These are phyloP conservation scores for Chenopodium berlandieri DNA, from an alignment of 148 eudicot genomes.

Conservation along the genomic window DNA sequence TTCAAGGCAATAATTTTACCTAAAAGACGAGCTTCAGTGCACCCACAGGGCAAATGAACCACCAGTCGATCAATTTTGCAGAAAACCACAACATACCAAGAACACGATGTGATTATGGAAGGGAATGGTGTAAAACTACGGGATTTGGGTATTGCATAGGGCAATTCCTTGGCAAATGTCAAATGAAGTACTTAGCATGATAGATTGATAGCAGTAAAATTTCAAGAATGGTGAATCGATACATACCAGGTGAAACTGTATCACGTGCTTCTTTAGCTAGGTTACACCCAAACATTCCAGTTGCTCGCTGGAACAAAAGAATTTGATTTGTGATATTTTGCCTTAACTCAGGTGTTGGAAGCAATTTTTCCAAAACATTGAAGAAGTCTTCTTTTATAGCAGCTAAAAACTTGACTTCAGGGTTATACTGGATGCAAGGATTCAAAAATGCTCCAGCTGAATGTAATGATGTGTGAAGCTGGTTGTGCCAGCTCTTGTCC, in stretches of 20 bases:
- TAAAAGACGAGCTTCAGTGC: neutral
- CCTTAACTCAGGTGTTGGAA: slow-evolving; percentile 84
- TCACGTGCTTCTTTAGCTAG: slow-evolving; percentile 95
- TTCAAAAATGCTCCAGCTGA: slow-evolving; percentile 95
- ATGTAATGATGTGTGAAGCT: slow-evolving; percentile 86
- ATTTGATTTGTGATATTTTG: slow-evolving; percentile 83
- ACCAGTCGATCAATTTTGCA: neutral
- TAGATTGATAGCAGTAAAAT: neutral
- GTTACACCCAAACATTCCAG: slow-evolving; percentile 91
- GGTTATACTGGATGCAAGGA: slow-evolving; percentile 90
- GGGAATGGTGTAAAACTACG: neutral
- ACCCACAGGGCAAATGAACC: neutral
- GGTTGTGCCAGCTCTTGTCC: slow-evolving; percentile 77
- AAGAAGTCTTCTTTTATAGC: slow-evolving; percentile 82
- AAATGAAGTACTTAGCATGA: neutral
- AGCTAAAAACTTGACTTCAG: slow-evolving; percentile 76
- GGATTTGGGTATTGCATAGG: neutral
- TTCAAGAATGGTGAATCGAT: slow-evolving; percentile 3
- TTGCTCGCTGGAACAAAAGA: slow-evolving; percentile 67
- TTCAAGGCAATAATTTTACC: neutral
- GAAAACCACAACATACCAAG: neutral
- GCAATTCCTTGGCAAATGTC: neutral
- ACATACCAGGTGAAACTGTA: slow-evolving; percentile 80
- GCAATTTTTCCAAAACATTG: slow-evolving; percentile 78
- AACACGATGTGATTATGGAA: neutral